Evolutionary conservation across 139 green algal genomes (phyloP).

Genomic region (Chlamydomonas sp.): DNA sequence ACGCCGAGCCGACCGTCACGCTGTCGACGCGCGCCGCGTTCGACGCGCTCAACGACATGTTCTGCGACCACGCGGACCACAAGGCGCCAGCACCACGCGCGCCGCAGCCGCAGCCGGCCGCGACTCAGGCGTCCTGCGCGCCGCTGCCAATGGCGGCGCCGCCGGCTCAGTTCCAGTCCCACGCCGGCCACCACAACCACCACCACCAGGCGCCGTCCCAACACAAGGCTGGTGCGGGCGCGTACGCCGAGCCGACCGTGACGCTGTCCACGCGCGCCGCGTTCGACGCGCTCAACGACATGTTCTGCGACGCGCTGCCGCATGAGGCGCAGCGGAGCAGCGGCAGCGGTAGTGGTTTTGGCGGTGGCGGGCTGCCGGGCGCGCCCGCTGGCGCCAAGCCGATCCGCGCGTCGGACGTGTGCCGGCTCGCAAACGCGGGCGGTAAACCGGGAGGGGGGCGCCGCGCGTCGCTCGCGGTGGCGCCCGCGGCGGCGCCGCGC

Average conservation of each 20-base stretch:
- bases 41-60: conserved; percentile 59
- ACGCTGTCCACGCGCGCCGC: conserved; percentile 56
- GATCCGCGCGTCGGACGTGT: conserved; percentile 29
- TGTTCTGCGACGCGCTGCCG: conserved; percentile 43
- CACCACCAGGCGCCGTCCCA: background rate
- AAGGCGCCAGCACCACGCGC: background rate
- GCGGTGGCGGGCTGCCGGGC: background rate
- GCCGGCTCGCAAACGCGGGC: conserved; percentile 34
- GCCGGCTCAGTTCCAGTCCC: background rate
- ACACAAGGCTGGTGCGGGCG: background rate
- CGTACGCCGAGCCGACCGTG: conserved; percentile 36
- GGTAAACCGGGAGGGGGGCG: background rate
- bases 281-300: conserved; percentile 52
- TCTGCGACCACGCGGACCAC: conserved; percentile 21
- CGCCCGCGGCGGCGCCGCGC: background rate
- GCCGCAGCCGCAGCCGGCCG: background rate
- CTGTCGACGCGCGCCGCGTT: conserved; percentile 52
- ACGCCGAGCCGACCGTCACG: conserved; percentile 55
- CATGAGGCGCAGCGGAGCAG: conserved; percentile 9
- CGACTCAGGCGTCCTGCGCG: too few species aligned
- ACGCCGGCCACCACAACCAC: background rate
- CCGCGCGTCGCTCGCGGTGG: background rate
- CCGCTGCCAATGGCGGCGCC: background rate
- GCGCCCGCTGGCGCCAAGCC: conserved; percentile 10
- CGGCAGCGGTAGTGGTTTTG: background rate